Percentiles rank a stretch among this genome's conserved stretches.
Conservation (phyloP, 305 asterid genomes). For the Solanum hybrid region DNA sequence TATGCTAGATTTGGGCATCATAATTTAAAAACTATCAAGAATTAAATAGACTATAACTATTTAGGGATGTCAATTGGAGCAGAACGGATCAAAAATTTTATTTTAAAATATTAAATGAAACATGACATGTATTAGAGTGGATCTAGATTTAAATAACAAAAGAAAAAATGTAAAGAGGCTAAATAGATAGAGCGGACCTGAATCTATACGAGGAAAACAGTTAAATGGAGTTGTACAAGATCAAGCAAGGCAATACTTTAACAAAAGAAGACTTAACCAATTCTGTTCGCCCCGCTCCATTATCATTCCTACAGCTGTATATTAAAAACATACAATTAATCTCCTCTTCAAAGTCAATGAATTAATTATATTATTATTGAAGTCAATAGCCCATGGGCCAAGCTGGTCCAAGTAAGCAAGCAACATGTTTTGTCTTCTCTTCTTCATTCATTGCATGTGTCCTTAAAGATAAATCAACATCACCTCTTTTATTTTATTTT, state of each 20-base stretch:
- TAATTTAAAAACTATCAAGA: not conserved
- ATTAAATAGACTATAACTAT: not conserved
- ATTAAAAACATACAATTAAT: not conserved
- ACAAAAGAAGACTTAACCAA: not conserved
- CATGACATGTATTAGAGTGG: no score
- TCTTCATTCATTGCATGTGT: slow-evolving; percentile 1
- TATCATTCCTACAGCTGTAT: not conserved
- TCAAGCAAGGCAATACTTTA: not conserved
- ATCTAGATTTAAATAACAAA: not conserved
- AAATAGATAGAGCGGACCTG: not conserved
- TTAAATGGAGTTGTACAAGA: not conserved
- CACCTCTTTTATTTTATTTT: not conserved
- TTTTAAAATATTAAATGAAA: no score
- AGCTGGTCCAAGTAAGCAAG: not conserved
- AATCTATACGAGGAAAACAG: not conserved
- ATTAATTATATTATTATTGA: not conserved
- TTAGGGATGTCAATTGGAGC: not conserved
- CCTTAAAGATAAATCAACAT: not conserved
- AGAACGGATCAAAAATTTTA: no score
- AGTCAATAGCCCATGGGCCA: not conserved
- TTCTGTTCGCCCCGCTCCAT: accelerated
- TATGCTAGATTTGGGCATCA: not conserved
- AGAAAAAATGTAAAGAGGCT: not conserved
- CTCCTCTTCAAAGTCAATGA: not conserved
- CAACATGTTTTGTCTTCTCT: not conserved